These are phyloP conservation scores for Dryadomyces quercivorus DNA, from an alignment of 2,329 filamentous ascomycete species.

Conservation along the genomic window DNA sequence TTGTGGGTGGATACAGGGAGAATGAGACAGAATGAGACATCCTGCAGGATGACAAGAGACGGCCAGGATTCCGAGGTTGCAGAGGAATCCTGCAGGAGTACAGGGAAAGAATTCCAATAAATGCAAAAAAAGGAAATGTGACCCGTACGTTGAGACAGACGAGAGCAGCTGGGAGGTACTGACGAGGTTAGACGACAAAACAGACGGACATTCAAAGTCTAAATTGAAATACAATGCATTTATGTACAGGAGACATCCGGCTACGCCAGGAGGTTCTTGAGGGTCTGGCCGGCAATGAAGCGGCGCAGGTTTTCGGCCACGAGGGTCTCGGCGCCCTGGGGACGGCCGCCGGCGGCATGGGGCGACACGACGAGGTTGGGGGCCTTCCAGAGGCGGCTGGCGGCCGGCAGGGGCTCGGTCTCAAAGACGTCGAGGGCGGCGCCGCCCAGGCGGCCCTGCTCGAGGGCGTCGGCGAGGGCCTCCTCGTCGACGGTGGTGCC, in stretches of 20 bases:
- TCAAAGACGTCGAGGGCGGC: slow-evolving; percentile 37
- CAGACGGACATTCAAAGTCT: too few relatives aligned
- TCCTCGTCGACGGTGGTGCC: slow-evolving; percentile 37
- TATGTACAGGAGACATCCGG: neutral
- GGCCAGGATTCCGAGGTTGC: too few relatives aligned
- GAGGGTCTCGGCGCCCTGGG: slow-evolving; percentile 45
- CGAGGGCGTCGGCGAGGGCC: slow-evolving; percentile 32
- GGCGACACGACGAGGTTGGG: slow-evolving; percentile 15
- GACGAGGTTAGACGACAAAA: too few relatives aligned
- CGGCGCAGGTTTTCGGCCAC: slow-evolving; percentile 49
- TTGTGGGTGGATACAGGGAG: too few relatives aligned
- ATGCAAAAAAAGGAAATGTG: too few relatives aligned
- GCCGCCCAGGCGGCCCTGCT: slow-evolving; percentile 30
- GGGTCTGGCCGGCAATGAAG: slow-evolving; percentile 43
- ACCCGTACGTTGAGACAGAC: too few relatives aligned
- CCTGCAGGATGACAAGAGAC: too few relatives aligned
- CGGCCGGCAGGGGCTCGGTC: slow-evolving; percentile 27
- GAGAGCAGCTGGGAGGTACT: too few relatives aligned
- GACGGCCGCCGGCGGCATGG: slow-evolving; percentile 41
- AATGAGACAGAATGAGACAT: too few relatives aligned
- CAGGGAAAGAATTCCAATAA: too few relatives aligned
- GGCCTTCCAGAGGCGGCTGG: slow-evolving; percentile 19
- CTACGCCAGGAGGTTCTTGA: slow-evolving; percentile 35
- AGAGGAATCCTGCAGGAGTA: too few relatives aligned
- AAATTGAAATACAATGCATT: neutral